A percentile compares a stretch with the other conserved stretches of the same genome.
These are phyloP conservation scores for Oemleria cerasiformis DNA, from an alignment of 306 rosid species.

Conservation along the genomic window DNA sequence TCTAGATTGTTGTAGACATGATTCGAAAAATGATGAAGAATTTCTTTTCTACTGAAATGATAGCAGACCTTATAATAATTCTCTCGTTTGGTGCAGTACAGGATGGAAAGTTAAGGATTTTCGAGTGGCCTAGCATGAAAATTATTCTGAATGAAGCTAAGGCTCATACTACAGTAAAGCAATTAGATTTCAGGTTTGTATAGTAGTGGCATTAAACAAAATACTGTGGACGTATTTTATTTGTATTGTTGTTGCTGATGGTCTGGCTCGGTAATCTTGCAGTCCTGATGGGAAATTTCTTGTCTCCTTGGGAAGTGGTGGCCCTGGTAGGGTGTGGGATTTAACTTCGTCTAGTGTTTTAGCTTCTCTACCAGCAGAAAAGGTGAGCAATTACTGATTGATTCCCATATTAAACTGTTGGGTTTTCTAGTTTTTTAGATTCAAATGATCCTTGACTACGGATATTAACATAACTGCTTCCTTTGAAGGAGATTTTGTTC, in stretches of 20 bases:
- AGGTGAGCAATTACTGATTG: constrained; percentile 49
- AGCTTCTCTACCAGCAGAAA: constrained; percentile 59
- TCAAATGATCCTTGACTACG: constrained; percentile 16
- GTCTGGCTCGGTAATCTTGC: constrained; percentile 37
- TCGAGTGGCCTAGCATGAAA: constrained; percentile 94
- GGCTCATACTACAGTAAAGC: constrained; percentile 71
- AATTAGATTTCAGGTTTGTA: constrained; percentile 79
- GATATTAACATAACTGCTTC: constrained; percentile 18
- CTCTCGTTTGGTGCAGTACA: constrained; percentile 69
- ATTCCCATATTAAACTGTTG: neutral
- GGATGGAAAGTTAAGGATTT: constrained; percentile 84
- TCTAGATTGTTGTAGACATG: neutral
- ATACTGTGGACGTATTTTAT: constrained; percentile 1
- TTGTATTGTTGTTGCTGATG: constrained; percentile 31
- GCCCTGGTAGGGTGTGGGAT: constrained; percentile 94
- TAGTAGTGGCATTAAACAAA: constrained; percentile 6
- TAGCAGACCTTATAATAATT: constrained; percentile 37
- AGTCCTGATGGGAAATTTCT: constrained; percentile 82
- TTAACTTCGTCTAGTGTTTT: constrained; percentile 50
- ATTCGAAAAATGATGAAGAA: neutral
- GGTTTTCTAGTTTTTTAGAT: constrained; percentile 4
- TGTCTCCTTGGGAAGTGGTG: constrained; percentile 73
- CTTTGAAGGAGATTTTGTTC: neutral
- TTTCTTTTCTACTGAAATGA: constrained; percentile 13
- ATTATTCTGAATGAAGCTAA: constrained; percentile 50